Conservation (phyloP, 768 basidiomycete species). For the Hygrocybe coccinea region DNA sequence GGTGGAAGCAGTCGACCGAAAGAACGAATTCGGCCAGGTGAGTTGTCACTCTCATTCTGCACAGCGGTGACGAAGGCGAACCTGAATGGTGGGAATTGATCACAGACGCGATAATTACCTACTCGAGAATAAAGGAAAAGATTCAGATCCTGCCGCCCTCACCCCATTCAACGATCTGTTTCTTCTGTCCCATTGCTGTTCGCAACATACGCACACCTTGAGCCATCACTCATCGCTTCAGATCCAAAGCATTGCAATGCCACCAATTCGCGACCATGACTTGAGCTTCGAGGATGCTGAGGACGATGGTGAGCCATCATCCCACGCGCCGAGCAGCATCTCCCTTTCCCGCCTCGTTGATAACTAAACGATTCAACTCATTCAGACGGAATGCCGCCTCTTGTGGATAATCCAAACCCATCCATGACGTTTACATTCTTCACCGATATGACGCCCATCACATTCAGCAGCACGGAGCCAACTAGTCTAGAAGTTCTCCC, state of each 20-base stretch:
- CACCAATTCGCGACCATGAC: slow-evolving; percentile 30
- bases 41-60: background rate
- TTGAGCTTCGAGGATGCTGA: slow-evolving; percentile 20
- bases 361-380: slow-evolving; percentile 1
- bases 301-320: slow-evolving; percentile 20
- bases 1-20: background rate
- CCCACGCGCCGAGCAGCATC: slow-evolving; percentile 17
- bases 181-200: slow-evolving; percentile 12
- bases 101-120: slow-evolving; percentile 13
- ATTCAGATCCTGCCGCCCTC: slow-evolving; percentile 13
- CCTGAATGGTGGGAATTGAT: slow-evolving; percentile 8
- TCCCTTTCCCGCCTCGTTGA: slow-evolving; percentile 24
- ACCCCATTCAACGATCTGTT: slow-evolving; percentile 25
- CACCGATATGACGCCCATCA: slow-evolving; percentile 53
- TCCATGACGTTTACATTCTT: slow-evolving; percentile 51
- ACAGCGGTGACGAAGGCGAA: background rate
- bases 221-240: slow-evolving; percentile 21
- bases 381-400: slow-evolving; percentile 46
- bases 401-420: slow-evolving; percentile 50
- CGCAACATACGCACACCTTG: slow-evolving; percentile 15
- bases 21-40: background rate
- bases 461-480: slow-evolving; percentile 31
- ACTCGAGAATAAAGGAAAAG: slow-evolving; percentile 36
- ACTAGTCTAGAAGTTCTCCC: slow-evolving; percentile 24
- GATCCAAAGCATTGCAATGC: slow-evolving; percentile 26